Conservation (phyloP, 176 grass and related monocot species). For the Areca catechu region DNA sequence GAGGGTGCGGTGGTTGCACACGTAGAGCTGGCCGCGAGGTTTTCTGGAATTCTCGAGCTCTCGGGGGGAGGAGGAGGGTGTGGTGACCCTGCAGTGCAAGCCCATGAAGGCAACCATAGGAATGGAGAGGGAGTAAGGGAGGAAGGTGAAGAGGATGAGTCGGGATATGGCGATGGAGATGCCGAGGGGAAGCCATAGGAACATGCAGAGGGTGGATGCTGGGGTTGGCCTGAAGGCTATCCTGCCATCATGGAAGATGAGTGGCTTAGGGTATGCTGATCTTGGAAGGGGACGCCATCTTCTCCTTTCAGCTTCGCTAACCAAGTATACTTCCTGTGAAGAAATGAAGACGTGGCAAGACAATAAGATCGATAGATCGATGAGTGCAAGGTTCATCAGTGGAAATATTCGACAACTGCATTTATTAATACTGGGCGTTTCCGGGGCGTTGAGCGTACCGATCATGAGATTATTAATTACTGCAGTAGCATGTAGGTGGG, state of each 20-base stretch:
- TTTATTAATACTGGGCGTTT: too few species aligned
- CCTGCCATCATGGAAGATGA: slow-evolving; percentile 87
- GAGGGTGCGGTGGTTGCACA: slow-evolving; percentile 88
- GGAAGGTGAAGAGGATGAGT: slow-evolving; percentile 35
- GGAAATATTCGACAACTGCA: too few species aligned
- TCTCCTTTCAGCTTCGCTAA: slow-evolving; percentile 38
- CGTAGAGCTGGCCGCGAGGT: slow-evolving; percentile 29
- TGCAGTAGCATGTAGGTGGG: too few species aligned
- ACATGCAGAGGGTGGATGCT: slow-evolving; percentile 44
- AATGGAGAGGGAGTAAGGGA: slow-evolving; percentile 44
- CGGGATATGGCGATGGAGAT: slow-evolving; percentile 36
- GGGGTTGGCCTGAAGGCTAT: slow-evolving; percentile 69
- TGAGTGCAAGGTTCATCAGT: too few species aligned
- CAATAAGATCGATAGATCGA: too few species aligned
- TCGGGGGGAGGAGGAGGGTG: neutral
- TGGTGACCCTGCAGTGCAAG: slow-evolving; percentile 33
- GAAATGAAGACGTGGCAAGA: too few species aligned
- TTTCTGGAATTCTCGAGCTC: neutral
- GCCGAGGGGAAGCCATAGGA: slow-evolving; percentile 62
- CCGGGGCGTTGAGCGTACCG: too few species aligned
- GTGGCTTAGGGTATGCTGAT: slow-evolving; percentile 40
- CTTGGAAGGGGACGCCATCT: slow-evolving; percentile 52
- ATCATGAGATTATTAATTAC: too few species aligned
- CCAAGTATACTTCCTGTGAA: slow-evolving; percentile 47
- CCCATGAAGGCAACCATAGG: slow-evolving; percentile 29